Evolutionary conservation across 345 rosid genomes (phyloP), one percentile per base, ranked within the genome.

Genomic region (Iberis pinnata): DNA sequence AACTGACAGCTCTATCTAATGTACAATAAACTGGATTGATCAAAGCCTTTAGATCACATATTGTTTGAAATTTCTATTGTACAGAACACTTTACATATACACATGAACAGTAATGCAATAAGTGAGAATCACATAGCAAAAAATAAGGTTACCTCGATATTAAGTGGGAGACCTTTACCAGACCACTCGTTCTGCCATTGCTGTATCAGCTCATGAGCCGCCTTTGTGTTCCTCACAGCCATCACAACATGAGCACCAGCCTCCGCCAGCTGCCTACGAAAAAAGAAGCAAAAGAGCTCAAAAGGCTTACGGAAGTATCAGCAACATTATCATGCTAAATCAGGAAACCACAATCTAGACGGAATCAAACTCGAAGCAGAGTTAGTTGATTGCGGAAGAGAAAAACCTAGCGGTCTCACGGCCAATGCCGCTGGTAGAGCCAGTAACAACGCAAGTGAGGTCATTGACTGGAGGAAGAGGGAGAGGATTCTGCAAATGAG

Each of bases 391-490:
- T n/a, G 35, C 1, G 12, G 45, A 12, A 18, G 24, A 26, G 27
- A 14, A 14, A 39, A 44, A 81, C 96, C 93, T 77, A 55, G 90
- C 95, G 15, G 78, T 88, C 74, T 84, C 88, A 25, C 69, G 76
- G 74, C 96, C 98, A 75, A 92, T 92, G 79, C 95, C 98, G 54
- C 95, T 92, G 53, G 98, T 88, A 68, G 93, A 85, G 50, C 98
- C 98, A 33, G 98, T 92, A 56, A 92, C 89, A 62, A 92, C 69
- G 76, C 82, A 85, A 38, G 95, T 83, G 69, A 82, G 79, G 52
- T 79, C 78, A 60, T 78, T 72, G 52, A 82, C 48, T 9, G 95
- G 86, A 61, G 96, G 98, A 59, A 88, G 64, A 27, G 95, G 80
- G 46, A 92, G 65, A 49, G 96, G 98, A 49, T 79, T 81, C 45